Base-by-base conservation (phyloP, 2,329 filamentous ascomycete species). In the Diplocarpon rosae region DNA sequence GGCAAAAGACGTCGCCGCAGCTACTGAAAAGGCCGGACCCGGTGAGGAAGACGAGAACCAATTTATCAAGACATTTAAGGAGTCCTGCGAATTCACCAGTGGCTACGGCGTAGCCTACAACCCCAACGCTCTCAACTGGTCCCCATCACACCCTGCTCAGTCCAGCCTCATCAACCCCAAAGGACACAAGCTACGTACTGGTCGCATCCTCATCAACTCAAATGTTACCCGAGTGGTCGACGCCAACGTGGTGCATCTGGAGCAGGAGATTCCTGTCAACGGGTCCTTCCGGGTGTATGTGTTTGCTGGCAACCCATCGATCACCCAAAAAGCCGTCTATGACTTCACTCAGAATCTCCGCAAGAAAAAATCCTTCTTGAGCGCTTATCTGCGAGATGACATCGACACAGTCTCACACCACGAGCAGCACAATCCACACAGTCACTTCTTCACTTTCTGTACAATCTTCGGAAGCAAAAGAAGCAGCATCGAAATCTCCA, bases 1-100 rank as follows among this genome's bases (percentile, higher is more conserved):
- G 0, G 80, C 81, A 6, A 75, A 74, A 47, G 83, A 89, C 61
- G 82, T 90, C 9, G 73, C 78, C 38, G 78, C 77, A 27, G 85
- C 85, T 2, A 75, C 75, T 8, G 49, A 57, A 54, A 42, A 65
- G 46, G 39, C 42, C n/a, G 55, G 59, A 3, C 41, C 46, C 1
- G 52, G 49, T 13, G 39, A 33, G 5, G 59, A 61, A 3, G 70
- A 78, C 37, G 80, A 85, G 47, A 89, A 89, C 58, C 78, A 84
- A 10, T 95, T 95, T 61, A 78, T 94, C 60, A 83, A 83, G 66
- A 87, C 82, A 0, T 95, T 95, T 72, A 95, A 95, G 63, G 85
- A 85, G 46, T 79, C 80, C 27, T 95, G 88, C 69, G 87, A 92
- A 59, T 94, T 95, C 64, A 95, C 88, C 10, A 88, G 83, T 52